Evolutionary conservation across 345 rosid genomes (phyloP), one percentile per base, ranked within the genome.

Genomic region (Durio zibethinus): DNA sequence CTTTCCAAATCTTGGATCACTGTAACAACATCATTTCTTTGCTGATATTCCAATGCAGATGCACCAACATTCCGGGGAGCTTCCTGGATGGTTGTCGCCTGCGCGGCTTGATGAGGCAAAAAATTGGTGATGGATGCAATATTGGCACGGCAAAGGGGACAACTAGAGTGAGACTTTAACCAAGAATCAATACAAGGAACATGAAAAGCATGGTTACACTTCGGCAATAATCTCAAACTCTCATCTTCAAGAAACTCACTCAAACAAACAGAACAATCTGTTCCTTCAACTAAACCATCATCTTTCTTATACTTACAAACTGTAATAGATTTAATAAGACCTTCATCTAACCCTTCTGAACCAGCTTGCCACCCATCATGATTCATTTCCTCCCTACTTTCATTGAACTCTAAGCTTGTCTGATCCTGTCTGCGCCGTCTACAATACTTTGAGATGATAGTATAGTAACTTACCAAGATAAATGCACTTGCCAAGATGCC

Each of bases 121-220:
- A 76, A 53, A 54, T 72, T 80, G 60, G 77, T 40, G 23, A n/a
- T n/a, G n/a, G 84, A 40, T 40, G 81, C 74, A 42, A 88, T 79
- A 76, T 77, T 76, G 31, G 87, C 87, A 23, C 95, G 97, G 80
- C 98, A 94, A 8, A 94, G 95, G 5, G 98, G 98, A 61, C 98
- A 94, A 33, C 83, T 94, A 11, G 98, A 85, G 80, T 91, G 92
- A 57, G 97, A 90, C 73, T 83, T 91, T 8, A 94, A 79, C 97
- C 98, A 94, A 25, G 97, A 81, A 75, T 94, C 97, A 23, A 93
- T 93, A 27, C 97, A 94, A 33, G 92, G 91, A 8, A 93, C 84
- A 78, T 93, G 98, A 76, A 94, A 94, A 12, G 97, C 97, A 76
- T 94, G 98, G 60, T 78, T 88, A 50, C 98, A 92, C 52, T 90